These are phyloP conservation scores for Metschnikowia reukaufii DNA, from an alignment of 805 yeast genomes.

Conservation along the genomic window DNA sequence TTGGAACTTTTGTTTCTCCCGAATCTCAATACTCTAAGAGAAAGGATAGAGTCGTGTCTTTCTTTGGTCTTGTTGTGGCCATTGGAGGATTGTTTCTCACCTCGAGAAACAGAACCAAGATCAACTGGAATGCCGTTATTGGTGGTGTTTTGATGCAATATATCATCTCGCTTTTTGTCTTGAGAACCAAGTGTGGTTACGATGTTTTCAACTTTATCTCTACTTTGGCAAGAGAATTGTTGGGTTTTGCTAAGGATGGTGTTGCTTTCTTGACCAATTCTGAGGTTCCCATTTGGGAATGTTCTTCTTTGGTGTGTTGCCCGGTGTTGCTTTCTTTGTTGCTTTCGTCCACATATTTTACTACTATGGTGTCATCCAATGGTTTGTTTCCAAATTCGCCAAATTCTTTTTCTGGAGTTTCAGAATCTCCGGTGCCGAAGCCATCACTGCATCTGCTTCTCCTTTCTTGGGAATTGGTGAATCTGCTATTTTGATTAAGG, in stretches of 20 bases:
- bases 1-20: conserved; percentile 55
- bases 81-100: conserved; percentile 44
- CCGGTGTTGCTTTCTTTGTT: conserved; percentile 64
- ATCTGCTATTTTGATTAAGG: conserved; percentile 59
- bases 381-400: conserved; percentile 58
- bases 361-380: conserved; percentile 59
- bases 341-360: conserved; percentile 61
- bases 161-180: conserved; percentile 58
- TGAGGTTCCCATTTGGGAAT: conserved; percentile 38
- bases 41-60: conserved; percentile 56
- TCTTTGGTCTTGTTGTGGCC: conserved; percentile 53
- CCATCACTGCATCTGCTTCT: conserved; percentile 64
- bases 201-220: conserved; percentile 63
- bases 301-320: conserved; percentile 59
- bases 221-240: conserved; percentile 53
- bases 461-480: conserved; percentile 70
- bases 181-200: conserved; percentile 59
- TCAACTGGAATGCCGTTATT: conserved; percentile 60
- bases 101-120: conserved; percentile 43
- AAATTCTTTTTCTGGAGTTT: conserved; percentile 59
- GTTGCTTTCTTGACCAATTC: conserved; percentile 55
- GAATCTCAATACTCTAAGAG: conserved; percentile 48
- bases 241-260: conserved; percentile 59
- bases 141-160: conserved; percentile 61
- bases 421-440: conserved; percentile 62